Conservation (phyloP, 2,329 filamentous ascomycete species). For the Aspergillus floridensis region DNA sequence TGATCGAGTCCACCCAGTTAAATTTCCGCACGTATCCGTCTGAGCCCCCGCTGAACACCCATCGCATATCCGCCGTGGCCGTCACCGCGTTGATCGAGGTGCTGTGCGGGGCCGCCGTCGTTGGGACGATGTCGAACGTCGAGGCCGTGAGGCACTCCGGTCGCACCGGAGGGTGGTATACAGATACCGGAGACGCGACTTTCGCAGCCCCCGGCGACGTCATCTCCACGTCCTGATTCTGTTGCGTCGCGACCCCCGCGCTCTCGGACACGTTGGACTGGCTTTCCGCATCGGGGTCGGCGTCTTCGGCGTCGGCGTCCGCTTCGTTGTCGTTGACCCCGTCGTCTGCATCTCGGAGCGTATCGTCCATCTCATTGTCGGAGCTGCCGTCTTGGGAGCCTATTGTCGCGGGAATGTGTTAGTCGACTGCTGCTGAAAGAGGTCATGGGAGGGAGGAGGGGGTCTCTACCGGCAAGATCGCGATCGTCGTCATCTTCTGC, state of each 20-base stretch:
- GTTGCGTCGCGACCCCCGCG: conserved; percentile 35
- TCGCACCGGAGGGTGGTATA: conserved; percentile 63
- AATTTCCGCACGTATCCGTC: conserved; percentile 97
- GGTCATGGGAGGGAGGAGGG: background rate
- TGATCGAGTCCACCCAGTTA: conserved; percentile 91
- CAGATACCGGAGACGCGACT: conserved; percentile 34
- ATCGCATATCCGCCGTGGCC: conserved; percentile 88
- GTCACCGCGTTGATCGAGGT: conserved; percentile 93
- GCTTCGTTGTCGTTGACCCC: conserved; percentile 38
- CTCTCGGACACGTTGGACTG: conserved; percentile 42
- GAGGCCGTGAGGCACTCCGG: conserved; percentile 74
- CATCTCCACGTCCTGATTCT: conserved; percentile 49
- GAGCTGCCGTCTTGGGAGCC: conserved; percentile 51
- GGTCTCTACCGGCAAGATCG: conserved; percentile 37
- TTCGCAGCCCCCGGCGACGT: conserved; percentile 46
- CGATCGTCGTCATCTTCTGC: conserved; percentile 44
- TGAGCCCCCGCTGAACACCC: conserved; percentile 89
- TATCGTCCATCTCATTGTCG: conserved; percentile 49
- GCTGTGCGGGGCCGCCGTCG: conserved; percentile 91
- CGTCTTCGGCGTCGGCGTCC: conserved; percentile 35
- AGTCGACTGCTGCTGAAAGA: conserved; percentile 7
- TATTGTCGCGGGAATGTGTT: conserved; percentile 15
- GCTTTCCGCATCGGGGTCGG: conserved; percentile 37
- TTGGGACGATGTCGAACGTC: conserved; percentile 92
- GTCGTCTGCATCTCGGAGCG: conserved; percentile 44